phyloP scores from a whole-genome alignment of 2,329 filamentous ascomycete genomes.

The Neopestalotiopsis sp. region DNA sequence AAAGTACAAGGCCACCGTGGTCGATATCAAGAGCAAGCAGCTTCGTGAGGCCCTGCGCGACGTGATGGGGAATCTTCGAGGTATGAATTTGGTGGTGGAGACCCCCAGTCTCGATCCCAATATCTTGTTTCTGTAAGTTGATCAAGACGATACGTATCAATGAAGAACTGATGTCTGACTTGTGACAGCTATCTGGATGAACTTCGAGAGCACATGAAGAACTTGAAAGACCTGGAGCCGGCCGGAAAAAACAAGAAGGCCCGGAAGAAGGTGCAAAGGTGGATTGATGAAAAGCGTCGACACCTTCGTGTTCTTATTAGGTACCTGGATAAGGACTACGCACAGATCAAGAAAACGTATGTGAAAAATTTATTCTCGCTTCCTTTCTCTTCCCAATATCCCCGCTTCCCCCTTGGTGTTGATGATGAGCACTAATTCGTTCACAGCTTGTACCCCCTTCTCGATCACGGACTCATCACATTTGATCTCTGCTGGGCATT shows the following conservation, averaged over 20 bases:
- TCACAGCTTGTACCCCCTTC: slow-evolving; percentile 73
- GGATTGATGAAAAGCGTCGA: slow-evolving; percentile 60
- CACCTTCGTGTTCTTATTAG: slow-evolving; percentile 76
- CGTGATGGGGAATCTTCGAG: slow-evolving; percentile 77
- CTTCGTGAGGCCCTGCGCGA: slow-evolving; percentile 73
- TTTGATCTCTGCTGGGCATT: slow-evolving; percentile 89
- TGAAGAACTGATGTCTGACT: slow-evolving; percentile 18
- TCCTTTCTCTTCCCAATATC: not conserved
- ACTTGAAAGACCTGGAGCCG: slow-evolving; percentile 63
- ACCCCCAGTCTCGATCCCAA: slow-evolving; percentile 76
- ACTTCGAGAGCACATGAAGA: slow-evolving; percentile 67
- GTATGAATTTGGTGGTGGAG: slow-evolving; percentile 80
- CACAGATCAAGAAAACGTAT: slow-evolving; percentile 70
- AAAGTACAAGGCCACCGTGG: slow-evolving; percentile 72
- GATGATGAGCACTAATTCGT: not conserved
- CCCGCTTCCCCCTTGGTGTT: too few species aligned
- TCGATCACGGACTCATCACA: slow-evolving; percentile 83
- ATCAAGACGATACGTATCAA: not conserved
- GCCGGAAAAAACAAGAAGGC: slow-evolving; percentile 56
- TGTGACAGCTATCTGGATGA: slow-evolving; percentile 74
- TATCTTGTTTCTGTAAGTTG: slow-evolving; percentile 65
- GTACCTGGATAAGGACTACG: slow-evolving; percentile 84
- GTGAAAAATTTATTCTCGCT: not conserved
- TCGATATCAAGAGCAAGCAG: slow-evolving; percentile 85
- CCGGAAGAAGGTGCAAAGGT: slow-evolving; percentile 65